Percentiles rank a stretch among this genome's conserved stretches.
Evolutionary conservation across 352 stramenopile genomes (phyloP).

Genomic region (Phytophthora parvispora): DNA sequence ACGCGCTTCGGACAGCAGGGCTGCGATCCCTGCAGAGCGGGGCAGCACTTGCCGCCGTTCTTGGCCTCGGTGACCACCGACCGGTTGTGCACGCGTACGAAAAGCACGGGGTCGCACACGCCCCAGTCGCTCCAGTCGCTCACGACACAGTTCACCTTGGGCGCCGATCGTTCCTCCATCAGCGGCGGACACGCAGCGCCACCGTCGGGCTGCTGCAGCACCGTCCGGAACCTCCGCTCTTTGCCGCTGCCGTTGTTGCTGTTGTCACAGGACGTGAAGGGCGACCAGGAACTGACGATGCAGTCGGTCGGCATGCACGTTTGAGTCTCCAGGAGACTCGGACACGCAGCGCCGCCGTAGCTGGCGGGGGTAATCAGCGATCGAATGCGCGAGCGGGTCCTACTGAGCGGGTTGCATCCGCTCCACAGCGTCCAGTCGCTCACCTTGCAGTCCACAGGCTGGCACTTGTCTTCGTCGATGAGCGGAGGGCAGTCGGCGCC

Average conservation of each 20-base stretch:
- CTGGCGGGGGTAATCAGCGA: conserved; percentile 38
- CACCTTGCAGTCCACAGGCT: conserved; percentile 57
- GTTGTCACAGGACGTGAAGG: conserved; percentile 53
- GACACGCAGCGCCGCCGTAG: conserved; percentile 50
- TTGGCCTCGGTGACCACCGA: conserved; percentile 28
- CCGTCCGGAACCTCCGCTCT: conserved; percentile 44
- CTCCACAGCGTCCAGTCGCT: conserved; percentile 54
- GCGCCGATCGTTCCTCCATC: conserved; percentile 52
- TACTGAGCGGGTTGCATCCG: conserved; percentile 45
- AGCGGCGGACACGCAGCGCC: conserved; percentile 50
- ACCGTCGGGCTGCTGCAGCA: conserved; percentile 52
- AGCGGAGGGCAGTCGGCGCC: conserved; percentile 50
- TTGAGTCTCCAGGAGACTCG: conserved; percentile 37
- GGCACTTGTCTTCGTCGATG: conserved; percentile 46
- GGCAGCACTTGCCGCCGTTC: conserved; percentile 49
- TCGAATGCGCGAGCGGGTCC: conserved; percentile 45
- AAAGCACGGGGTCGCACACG: conserved; percentile 32
- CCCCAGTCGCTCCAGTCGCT: conserved; percentile 51
- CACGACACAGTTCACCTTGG: conserved; percentile 56
- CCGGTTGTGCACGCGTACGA: conserved; percentile 40
- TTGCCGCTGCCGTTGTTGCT: conserved; percentile 13
- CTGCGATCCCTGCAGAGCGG: conserved; percentile 40
- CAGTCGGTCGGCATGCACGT: conserved; percentile 55
- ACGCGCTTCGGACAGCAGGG: conserved; percentile 49
- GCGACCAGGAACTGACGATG: conserved; percentile 56